These are phyloP conservation scores for Trichomonas vaginalis DNA, from an alignment of 208 protist species.

Conservation along the genomic window DNA sequence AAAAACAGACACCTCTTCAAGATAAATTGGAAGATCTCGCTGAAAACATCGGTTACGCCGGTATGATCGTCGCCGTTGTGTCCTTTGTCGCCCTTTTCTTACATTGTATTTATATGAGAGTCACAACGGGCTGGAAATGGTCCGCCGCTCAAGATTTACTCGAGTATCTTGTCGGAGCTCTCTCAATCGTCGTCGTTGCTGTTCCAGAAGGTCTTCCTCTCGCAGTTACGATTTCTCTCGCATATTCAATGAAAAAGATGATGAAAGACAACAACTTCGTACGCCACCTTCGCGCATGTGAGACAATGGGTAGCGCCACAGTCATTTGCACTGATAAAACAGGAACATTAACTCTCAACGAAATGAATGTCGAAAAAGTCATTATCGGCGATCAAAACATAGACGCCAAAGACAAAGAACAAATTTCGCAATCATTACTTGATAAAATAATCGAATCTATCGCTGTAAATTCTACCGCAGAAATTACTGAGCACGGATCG, in stretches of 20 bases:
- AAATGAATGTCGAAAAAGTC: constrained; percentile 26
- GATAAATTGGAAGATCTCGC: background rate
- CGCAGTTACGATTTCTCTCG: constrained; percentile 59
- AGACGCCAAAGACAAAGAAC: background rate
- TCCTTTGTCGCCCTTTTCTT: background rate
- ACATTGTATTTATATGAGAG: background rate
- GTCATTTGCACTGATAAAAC: constrained; percentile 96
- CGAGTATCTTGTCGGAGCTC: background rate
- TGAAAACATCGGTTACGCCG: background rate
- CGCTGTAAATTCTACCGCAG: background rate
- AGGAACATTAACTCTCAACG: constrained; percentile 43
- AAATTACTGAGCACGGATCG: background rate
- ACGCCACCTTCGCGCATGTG: background rate
- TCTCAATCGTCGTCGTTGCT: constrained; percentile 62
- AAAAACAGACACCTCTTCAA: constrained; percentile 24
- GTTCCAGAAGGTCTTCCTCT: constrained; percentile 86
- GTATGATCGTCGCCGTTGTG: background rate
- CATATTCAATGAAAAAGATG: constrained; percentile 17
- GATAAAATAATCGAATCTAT: background rate
- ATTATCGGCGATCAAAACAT: constrained; percentile 2
- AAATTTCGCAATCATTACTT: background rate
- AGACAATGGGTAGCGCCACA: constrained; percentile 70
- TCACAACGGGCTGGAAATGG: background rate
- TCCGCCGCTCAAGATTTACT: background rate
- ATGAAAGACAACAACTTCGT: constrained; percentile 19